Evolutionary conservation across 75 land plant species (phyloP), one percentile per base, ranked within the genome.

Genomic region (Pinus taeda): DNA sequence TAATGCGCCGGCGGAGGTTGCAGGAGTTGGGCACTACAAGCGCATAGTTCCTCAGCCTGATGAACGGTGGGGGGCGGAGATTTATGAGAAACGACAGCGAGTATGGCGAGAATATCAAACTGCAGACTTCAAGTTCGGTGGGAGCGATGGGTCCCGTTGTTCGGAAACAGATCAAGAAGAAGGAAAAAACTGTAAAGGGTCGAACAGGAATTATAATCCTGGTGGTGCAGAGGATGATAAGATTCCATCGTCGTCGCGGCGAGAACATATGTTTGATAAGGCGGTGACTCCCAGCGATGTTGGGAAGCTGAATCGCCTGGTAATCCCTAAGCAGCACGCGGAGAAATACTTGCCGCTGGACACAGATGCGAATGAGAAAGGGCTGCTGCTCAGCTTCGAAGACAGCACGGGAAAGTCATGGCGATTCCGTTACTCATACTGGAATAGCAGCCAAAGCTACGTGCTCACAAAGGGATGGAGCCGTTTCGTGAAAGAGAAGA

Each of bases 371-470:
- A 81, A 79, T 57, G 77, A 82, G 49, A 88, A 88, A 39, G 88
- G 91, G 5, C 86, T 87, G 9, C 81, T 87, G n/a, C 86, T 89
- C 59, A 83, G 73, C 69, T 86, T 89, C 64, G 86, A 89, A 72
- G 91, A 89, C 78, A 75, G 70, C 62, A 45, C 77, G 3, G 91
- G 89, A 22, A 91, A 91, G 81, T 60, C 59, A 3, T 91, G 93
- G 93, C 76, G 93, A 64, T 91, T 91, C 74, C 82, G 93, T 0
- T 91, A 91, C 85, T 91, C 93, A 0, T 91, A 91, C 78, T 91
- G 93, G 93, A 87, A 84, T 67, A 91, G 91, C 79, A 86, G 89
- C 84, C 91, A 89, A 83, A 89, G 91, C 81, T 89, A 89, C 81
- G 91, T 89, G 67, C 81, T 89, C 75, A 91, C 93, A 20, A 91